phyloP scores from a whole-genome alignment of 148 eudicot genomes.

The Rhododendron henanense region DNA sequence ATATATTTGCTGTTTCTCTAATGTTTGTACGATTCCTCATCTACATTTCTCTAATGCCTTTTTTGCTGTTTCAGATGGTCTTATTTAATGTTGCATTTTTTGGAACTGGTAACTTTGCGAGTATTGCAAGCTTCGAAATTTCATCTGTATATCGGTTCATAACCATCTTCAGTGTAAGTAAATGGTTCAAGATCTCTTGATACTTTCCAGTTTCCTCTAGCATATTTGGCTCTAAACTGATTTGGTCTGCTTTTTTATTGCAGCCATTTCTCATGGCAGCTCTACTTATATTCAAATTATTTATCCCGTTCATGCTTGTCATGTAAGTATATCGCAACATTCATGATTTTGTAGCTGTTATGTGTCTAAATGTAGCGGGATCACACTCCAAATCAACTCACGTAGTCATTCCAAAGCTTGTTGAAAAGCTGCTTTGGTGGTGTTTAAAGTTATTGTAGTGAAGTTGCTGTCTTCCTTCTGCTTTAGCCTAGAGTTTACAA shows the following conservation, averaged over 20 bases:
- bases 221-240: constrained; percentile 20
- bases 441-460: background rate
- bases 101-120: constrained; percentile 96
- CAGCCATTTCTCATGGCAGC: constrained; percentile 99
- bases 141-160: constrained; percentile 98
- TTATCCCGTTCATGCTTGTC: constrained; percentile 93
- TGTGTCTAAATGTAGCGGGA: background rate
- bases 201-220: background rate
- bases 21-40: background rate
- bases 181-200: background rate
- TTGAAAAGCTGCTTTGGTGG: background rate
- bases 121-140: constrained; percentile 98
- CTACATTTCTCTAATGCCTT: constrained; percentile 1
- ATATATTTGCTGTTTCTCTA: background rate
- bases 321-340: constrained; percentile 56
- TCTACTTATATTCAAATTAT: constrained; percentile 81
- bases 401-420: background rate
- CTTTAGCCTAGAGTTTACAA: background rate
- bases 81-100: constrained; percentile 92
- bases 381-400: background rate
- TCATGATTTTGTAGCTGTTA: background rate
- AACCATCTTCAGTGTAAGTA: constrained; percentile 88
- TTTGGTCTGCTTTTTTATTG: constrained; percentile 23
- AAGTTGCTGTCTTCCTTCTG: no score
- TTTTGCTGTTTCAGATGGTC: constrained; percentile 58